Base-by-base conservation (phyloP, 768 basidiomycete species). In the Lyophyllum decastes region DNA sequence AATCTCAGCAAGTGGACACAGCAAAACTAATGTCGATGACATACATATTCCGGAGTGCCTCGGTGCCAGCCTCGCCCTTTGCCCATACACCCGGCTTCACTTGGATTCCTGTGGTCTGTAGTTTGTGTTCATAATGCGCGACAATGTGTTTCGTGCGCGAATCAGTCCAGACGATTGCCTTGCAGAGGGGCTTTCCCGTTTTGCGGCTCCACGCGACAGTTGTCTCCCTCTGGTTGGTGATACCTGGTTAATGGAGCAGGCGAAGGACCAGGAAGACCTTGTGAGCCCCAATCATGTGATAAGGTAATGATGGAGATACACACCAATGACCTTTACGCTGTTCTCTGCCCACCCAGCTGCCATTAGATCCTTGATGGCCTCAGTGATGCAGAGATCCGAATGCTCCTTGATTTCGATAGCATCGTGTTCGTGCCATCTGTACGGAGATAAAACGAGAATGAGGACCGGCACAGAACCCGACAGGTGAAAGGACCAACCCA, bases 191-290 rank as follows among this genome's bases (percentile, higher is more conserved):
- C 71, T 91, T 89, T 43, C 97, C 97, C 0, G 95, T 95, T 67
- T 79, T 82, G 59, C 89, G 84, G 68, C 91, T 92, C 97, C 97
- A 98, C 17, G 87, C 91, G 27, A 98, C 87, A 2, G 95, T 86
- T 1, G 97, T 98, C 73, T 98, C 97, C 54, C 97, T 88, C 74
- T 98, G 96, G 70, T 98, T 99, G 41, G 96, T 98, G 74, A 98
- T 92, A 24, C 95, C 90, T 89, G 63, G 38, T 16, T 24, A 16
- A 44, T 33, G 33, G 24, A 49, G 40, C 26, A 46, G 44, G 54
- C 24, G 52, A 26, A 34, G 49, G 54, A 30, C 34, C 54, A 30
- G 16, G 9, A 8, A 35, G 47, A 35, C 17, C 38, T 47, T 34
- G 19, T 55, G 34, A 49, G 34, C 26, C n/a, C 46, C 50, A 19